A percentile compares a stretch with the other conserved stretches of the same genome.
Conservation (phyloP, 306 rosid genomes). For the Erythrophleum fordii region DNA sequence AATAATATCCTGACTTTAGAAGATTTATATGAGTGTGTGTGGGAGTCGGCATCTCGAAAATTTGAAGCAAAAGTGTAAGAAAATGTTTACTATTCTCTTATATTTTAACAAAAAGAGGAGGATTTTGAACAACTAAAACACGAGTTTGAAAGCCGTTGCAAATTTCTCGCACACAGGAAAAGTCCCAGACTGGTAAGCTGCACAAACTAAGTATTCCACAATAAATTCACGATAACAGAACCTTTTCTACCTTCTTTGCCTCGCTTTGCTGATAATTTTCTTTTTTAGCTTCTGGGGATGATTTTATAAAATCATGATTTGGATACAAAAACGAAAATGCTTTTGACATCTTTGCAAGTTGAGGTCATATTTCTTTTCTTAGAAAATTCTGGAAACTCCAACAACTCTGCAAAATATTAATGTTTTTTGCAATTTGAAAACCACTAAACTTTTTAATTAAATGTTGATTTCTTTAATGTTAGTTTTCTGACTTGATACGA, state of each 20-base stretch:
- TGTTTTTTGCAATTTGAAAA: slow-evolving; percentile 48
- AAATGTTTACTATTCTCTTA: slow-evolving; percentile 35
- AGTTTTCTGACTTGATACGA: slow-evolving; percentile 42
- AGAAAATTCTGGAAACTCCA: slow-evolving; percentile 40
- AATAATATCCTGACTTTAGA: too few relatives aligned
- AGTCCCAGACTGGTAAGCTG: slow-evolving; percentile 47
- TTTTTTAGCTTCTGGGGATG: slow-evolving; percentile 42
- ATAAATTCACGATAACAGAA: slow-evolving; percentile 53
- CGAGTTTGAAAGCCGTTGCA: slow-evolving; percentile 30
- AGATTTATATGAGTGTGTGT: too few relatives aligned
- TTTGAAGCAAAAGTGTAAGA: slow-evolving; percentile 30
- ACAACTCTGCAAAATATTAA: slow-evolving; percentile 40
- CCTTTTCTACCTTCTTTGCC: slow-evolving; percentile 45
- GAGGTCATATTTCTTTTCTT: slow-evolving; percentile 40
- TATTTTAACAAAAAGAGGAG: slow-evolving; percentile 26
- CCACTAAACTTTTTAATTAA: slow-evolving; percentile 37
- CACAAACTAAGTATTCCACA: slow-evolving; percentile 49
- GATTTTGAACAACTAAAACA: neutral
- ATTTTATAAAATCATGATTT: slow-evolving; percentile 47
- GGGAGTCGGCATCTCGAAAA: neutral
- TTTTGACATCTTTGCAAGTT: slow-evolving; percentile 52
- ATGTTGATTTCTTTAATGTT: slow-evolving; percentile 40
- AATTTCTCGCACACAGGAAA: slow-evolving; percentile 44
- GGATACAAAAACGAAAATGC: slow-evolving; percentile 37
- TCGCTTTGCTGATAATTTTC: slow-evolving; percentile 43